Evolutionary conservation across 2,329 filamentous ascomycete species (phyloP), one percentile per base, ranked within the genome.

Genomic region (Diplodia sapinea): DNA sequence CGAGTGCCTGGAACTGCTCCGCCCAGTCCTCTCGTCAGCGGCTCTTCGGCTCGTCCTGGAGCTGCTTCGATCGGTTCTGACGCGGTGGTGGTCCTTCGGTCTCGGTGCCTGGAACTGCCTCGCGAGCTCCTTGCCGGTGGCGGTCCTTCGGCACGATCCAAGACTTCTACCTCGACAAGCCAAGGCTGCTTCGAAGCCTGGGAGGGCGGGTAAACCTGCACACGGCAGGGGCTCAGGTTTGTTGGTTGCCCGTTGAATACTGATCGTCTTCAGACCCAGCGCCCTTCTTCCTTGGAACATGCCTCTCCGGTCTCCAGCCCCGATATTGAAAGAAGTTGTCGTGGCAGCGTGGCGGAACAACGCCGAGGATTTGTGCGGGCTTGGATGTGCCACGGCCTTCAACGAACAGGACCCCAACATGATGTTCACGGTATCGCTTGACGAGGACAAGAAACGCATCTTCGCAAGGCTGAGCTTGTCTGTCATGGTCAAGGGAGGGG

Each of bases 141-240:
- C 38, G 31, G 38, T 62, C 57, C 57, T 47, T 62, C 57, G 57
- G 57, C 31, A 62, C 50, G 11, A 8, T n/a, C 20, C 12, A n/a
- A 9, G 33, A 33, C 33, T 20, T 43, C 40, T 5, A 20, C 36
- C 13, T 33, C 8, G 6, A 38, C 15, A 43, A 51, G 62, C 23
- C 62, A 65, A 55, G 62, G 62, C 62, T 65, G 62, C 62, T 33
- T 65, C 29, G 40, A 65, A 65, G 62, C 62, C 62, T 65, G 62
- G 62, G 62, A n/a, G 62, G 62, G 62, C 26, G 62, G 62, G 62
- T 17, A 47, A 47, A 26, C 62, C 62, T 55, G 62, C 62, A 36
- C 1, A 31, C 15, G 13, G 49, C 49, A 31, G 49, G 50, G 62
- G 62, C n/a, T 43, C 31, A 26, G 62, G 62, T 65, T 65, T 51